Conservation (phyloP, 148 eudicot species). For the Tetragonia tetragonoides region DNA sequence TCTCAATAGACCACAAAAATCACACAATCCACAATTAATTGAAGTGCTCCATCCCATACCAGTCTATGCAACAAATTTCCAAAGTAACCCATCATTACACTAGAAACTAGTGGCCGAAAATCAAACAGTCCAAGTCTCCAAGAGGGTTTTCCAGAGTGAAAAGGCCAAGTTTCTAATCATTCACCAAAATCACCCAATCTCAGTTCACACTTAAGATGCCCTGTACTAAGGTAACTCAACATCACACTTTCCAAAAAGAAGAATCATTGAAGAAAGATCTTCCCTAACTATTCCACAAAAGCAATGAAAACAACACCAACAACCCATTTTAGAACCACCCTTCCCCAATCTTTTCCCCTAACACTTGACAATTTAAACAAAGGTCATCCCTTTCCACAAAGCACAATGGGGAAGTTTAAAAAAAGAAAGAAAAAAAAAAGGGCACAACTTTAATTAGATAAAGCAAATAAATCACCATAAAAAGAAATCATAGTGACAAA, state of each 20-base stretch:
- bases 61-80: neutral
- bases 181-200: neutral
- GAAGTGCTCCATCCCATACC: neutral
- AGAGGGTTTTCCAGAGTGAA: neutral
- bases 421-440: neutral
- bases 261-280: neutral
- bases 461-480: slow-evolving; percentile 3
- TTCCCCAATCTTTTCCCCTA: no score
- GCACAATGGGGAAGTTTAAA: no score
- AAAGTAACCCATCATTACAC: neutral
- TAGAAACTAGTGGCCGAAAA: neutral
- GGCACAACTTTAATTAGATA: neutral
- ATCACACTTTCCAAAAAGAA: neutral
- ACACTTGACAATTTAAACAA: no score
- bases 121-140: neutral
- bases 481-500: neutral
- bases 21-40: neutral
- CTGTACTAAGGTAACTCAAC: neutral
- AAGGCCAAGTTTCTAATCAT: neutral
- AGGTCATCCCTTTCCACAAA: no score
- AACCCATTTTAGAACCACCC: no score
- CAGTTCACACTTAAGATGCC: neutral
- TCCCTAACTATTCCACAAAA: no score
- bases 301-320: no score
- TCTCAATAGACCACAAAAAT: neutral